A percentile compares a stretch with the other conserved stretches of the same genome.
These are phyloP conservation scores for Gymnopilus junonius DNA, from an alignment of 768 basidiomycete species.

Conservation along the genomic window DNA sequence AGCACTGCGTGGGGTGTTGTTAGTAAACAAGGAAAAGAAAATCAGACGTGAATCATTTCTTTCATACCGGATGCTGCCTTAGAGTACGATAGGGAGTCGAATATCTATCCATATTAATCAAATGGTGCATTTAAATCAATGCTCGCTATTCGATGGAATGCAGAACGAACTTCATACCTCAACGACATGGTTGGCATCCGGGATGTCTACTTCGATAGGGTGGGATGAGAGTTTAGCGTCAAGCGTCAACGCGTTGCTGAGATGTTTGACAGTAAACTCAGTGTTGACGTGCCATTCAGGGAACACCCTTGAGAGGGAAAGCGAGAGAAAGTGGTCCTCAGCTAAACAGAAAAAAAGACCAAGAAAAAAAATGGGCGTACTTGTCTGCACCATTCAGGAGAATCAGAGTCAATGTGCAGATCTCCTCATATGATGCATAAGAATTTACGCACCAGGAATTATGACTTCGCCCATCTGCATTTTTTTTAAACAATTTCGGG, in stretches of 20 bases:
- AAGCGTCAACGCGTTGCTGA: slow-evolving; percentile 74
- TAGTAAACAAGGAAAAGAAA: not conserved
- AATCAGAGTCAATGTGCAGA: too few relatives aligned
- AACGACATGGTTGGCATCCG: slow-evolving; percentile 85
- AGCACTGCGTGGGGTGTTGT: slow-evolving; percentile 60
- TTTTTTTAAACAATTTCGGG: not conserved
- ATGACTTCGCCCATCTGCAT: slow-evolving; percentile 86
- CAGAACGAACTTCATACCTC: too few relatives aligned
- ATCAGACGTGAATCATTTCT: not conserved
- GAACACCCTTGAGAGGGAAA: slow-evolving; percentile 42
- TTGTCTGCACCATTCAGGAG: not conserved
- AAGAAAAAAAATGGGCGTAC: not conserved
- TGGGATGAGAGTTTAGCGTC: slow-evolving; percentile 92
- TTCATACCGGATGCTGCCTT: slow-evolving; percentile 76
- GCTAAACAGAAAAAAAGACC: too few relatives aligned
- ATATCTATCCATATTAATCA: slow-evolving; percentile 60
- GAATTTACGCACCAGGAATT: slow-evolving; percentile 59
- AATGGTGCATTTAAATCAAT: not conserved
- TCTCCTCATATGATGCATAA: not conserved
- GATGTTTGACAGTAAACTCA: slow-evolving; percentile 78
- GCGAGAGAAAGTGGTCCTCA: too few relatives aligned
- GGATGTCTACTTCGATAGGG: slow-evolving; percentile 90
- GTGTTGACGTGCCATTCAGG: slow-evolving; percentile 89
- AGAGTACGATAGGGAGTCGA: slow-evolving; percentile 85
- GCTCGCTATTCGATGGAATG: slow-evolving; percentile 58